Base-by-base conservation (phyloP, 805 yeast species). In the Ogataea wickerhamii region DNA sequence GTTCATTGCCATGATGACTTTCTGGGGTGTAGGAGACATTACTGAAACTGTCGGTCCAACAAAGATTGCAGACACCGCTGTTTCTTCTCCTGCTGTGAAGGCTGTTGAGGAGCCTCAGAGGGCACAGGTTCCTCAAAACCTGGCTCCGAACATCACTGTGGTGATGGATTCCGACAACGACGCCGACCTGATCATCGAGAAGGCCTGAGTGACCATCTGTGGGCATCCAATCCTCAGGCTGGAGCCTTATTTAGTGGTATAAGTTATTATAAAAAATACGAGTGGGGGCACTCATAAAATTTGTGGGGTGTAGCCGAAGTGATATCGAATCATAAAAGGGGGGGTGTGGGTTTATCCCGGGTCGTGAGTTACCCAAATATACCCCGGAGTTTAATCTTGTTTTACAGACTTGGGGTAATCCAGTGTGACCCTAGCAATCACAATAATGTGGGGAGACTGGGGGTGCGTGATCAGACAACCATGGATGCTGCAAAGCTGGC, bases 1-100 rank as follows among this genome's bases (percentile, higher is more conserved):
- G 1, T 79, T 78, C 48, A 58, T 76, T 37, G 68, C 82, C 14
- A 77, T 79, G 80, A 64, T 75, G 61, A 74, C 82, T n/a, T 79
- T 77, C 57, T 79, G 86, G 86, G 78, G 78, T 17, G 55, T 66
- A 34, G 80, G 79, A 36, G 74, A 67, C 52, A 61, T 61, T 43
- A 73, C 79, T 12, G 71, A 67, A 37, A 73, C 80, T 18, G 63
- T 70, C 32, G 80, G 80, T 13, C 80, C 80, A 18, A 72, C 78
- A 6, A 40, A 41, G 28, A 43, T 47, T 29, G 32, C 43, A 13
- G 38, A 22, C 18, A 34, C 36, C 14, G 41, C 18, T 19, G 46
- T 20, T 24, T 44, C 37, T 24, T 27, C 10, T 10, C 22, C 11
- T 19, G 22, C 32, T 7, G 20, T 13, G 10, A 18, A 17, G 13